Evolutionary conservation across 108 stramenopile genomes (phyloP).

Genomic region (Stephanodiscus minutulus): DNA sequence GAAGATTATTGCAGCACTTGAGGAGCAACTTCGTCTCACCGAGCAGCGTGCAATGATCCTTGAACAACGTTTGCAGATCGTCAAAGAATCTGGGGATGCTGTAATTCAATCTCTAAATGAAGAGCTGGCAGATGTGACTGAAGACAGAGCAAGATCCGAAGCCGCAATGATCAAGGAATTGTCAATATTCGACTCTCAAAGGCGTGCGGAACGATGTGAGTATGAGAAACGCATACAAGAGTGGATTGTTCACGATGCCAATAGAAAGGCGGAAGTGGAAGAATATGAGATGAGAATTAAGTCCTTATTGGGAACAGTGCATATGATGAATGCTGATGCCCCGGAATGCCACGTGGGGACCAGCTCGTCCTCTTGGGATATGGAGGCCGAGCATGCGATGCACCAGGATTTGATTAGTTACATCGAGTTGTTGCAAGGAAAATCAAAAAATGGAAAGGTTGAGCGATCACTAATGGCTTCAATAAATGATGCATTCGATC

Average conservation of each 20-base stretch:
- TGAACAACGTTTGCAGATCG: constrained; percentile 65
- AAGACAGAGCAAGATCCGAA: constrained; percentile 63
- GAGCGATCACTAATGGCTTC: constrained; percentile 48
- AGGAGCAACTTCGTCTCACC: constrained; percentile 42
- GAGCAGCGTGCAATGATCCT: constrained; percentile 42
- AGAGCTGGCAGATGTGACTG: constrained; percentile 73
- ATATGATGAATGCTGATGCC: constrained; percentile 25
- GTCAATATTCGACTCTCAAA: constrained; percentile 56
- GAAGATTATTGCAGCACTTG: constrained; percentile 30
- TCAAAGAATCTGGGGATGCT: constrained; percentile 64
- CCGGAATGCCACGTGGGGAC: constrained; percentile 4
- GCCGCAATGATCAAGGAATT: constrained; percentile 70
- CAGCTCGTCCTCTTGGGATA: constrained; percentile 28
- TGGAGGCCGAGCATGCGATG: constrained; percentile 36
- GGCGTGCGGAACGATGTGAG: constrained; percentile 34
- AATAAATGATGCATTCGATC: constrained; percentile 64
- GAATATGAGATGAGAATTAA: constrained; percentile 48
- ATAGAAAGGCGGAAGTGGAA: constrained; percentile 38
- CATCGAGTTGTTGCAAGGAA: constrained; percentile 28
- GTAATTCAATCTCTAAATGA: constrained; percentile 74
- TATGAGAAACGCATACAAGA: constrained; percentile 46
- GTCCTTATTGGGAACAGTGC: constrained; percentile 36
- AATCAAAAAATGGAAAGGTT: constrained; percentile 7
- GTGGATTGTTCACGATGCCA: constrained; percentile 46
- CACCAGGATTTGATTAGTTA: constrained; percentile 39